Evolutionary conservation across 2,329 filamentous ascomycete species (phyloP).

Genomic region (Aspergillus awamori): DNA sequence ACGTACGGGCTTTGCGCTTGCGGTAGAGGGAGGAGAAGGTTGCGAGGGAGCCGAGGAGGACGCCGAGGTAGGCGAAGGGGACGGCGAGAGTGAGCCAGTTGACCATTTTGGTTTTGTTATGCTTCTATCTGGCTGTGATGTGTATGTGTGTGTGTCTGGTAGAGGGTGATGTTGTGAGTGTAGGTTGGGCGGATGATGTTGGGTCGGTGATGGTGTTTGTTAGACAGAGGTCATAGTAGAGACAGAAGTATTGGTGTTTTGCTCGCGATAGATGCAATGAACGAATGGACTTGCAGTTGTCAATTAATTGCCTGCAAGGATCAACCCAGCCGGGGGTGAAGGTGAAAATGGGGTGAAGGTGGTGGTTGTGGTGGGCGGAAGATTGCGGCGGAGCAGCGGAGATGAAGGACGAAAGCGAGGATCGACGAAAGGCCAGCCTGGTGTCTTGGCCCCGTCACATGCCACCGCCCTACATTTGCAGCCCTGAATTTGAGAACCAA

Average conservation of each 20-base stretch:
- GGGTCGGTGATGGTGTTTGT: not conserved
- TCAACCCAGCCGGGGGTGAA: not conserved
- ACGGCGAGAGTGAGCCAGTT: constrained; percentile 85
- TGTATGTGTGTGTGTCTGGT: constrained; percentile 26
- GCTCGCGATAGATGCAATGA: not conserved
- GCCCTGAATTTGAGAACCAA: too few species aligned
- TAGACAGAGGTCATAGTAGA: not conserved
- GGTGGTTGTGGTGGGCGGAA: not conserved
- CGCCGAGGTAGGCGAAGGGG: constrained; percentile 84
- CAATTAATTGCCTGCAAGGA: not conserved
- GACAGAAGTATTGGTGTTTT: too few species aligned
- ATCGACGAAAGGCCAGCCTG: constrained; percentile 31
- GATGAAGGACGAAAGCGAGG: not conserved
- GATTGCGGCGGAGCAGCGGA: not conserved
- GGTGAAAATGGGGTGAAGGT: not conserved
- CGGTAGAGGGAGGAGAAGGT: constrained; percentile 93
- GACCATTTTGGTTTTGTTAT: constrained; percentile 44
- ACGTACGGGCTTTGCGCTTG: constrained; percentile 81
- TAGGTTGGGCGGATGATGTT: not conserved
- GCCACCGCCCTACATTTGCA: constrained; percentile 1
- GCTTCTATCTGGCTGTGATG: not conserved
- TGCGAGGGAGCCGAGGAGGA: constrained; percentile 83
- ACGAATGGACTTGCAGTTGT: not conserved
- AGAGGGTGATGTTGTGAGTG: constrained; percentile 2
- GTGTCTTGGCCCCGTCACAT: constrained; percentile 31